phyloP scores from a whole-genome alignment of 202 grass and related monocot genomes.

The Zoysia matrella region DNA sequence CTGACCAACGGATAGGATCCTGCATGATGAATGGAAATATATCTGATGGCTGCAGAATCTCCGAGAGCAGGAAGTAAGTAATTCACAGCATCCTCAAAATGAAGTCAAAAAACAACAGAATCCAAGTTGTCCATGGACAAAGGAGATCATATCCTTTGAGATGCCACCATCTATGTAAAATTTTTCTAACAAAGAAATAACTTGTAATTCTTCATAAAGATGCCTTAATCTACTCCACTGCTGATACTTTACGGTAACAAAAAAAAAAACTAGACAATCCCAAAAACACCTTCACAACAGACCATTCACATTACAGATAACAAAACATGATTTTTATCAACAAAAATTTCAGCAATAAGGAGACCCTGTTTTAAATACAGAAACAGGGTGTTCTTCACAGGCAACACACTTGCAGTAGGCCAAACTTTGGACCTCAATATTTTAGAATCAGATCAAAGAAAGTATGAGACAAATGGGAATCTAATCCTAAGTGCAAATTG shows the following conservation, averaged over 20 bases:
- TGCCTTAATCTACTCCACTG: conserved; percentile 86
- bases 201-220: conserved; percentile 70
- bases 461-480: too few relatives aligned
- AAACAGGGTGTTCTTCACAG: too few relatives aligned
- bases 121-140: conserved; percentile 95
- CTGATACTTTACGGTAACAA: conserved; percentile 71
- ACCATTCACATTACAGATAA: too few relatives aligned
- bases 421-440: too few relatives aligned
- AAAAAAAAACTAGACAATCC: conserved; percentile 65
- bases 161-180: conserved; percentile 86
- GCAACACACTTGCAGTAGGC: too few relatives aligned
- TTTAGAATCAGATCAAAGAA: too few relatives aligned
- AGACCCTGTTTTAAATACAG: too few relatives aligned
- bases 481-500: too few relatives aligned
- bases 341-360: too few relatives aligned
- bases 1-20: conserved; percentile 91
- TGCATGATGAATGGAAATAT: conserved; percentile 98
- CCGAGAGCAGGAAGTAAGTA: conserved; percentile 79
- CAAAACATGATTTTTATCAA: too few relatives aligned
- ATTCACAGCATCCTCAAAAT: conserved; percentile 86
- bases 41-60: conserved; percentile 89
- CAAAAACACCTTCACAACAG: neutral
- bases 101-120: conserved; percentile 92
- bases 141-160: conserved; percentile 76
- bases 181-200: conserved; percentile 76